Evolutionary conservation across 2,329 filamentous ascomycete species (phyloP), one percentile per base, ranked within the genome.

Genomic region (Sporothrix pallida): DNA sequence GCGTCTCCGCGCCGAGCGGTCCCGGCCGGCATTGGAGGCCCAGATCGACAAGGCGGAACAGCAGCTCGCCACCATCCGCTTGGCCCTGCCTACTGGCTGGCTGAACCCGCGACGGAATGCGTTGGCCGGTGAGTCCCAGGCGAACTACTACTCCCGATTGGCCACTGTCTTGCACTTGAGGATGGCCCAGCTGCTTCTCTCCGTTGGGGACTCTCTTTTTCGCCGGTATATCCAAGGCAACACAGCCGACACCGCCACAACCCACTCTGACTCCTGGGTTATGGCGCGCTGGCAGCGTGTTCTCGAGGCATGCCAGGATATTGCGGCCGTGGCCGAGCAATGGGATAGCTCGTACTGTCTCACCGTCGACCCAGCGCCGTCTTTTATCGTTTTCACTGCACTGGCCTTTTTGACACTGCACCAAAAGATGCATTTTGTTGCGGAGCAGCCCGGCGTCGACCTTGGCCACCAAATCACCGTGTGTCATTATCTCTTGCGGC

Each of bases 301-400:
- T 7, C 62, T 67, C 2, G 62, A 67, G 44, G 62, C 62, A 3
- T 67, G 62, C 42, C 62, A 48, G 42, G 62, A 67, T 44, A 67
- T 67, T 48, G 62, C 62, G 2, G n/a, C 42, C 6, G 42, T 67
- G 42, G 62, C 44, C 10, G 42, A 48, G 10, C 62, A 67, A 12
- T 67, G 62, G 62, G 62, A 67, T 20, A 67, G 62, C 62, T 15
- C 62, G 6, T 67, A 26, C 12, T 67, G 62, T 37, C 62, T 50
- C n/a, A 13, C 62, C 42, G 42, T 67, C 12, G 62, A 67, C 42
- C 62, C 62, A 12, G 62, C 62, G 1, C 9, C 48, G 1, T 46
- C 42, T 7, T 67, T 67, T 9, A 15, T 67, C 6, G 12, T 67
- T 3, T 67, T 48, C n/a, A 48, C 62, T 1, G 62, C 62, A 13